A percentile compares a stretch with the other conserved stretches of the same genome.
Conservation (phyloP, 2,329 filamentous ascomycete genomes). For the Aschersonia sp. region DNA sequence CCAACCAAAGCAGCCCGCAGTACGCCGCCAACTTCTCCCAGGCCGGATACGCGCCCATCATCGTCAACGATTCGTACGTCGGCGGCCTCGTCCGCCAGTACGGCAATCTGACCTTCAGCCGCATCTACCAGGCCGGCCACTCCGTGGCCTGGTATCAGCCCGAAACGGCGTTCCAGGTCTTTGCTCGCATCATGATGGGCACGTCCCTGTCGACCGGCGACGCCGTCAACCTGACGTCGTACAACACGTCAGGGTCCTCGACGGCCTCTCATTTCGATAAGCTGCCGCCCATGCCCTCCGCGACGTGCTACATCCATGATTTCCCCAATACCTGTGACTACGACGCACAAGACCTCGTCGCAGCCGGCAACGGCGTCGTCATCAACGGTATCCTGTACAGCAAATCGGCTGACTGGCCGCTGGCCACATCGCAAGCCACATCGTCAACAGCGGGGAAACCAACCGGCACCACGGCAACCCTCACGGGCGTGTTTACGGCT, state of each 20-base stretch:
- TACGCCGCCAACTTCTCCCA: slow-evolving; percentile 42
- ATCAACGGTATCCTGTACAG: slow-evolving; percentile 44
- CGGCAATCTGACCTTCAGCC: slow-evolving; percentile 57
- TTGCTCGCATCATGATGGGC: slow-evolving; percentile 43
- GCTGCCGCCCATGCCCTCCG: slow-evolving; percentile 28
- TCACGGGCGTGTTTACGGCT: slow-evolving; percentile 21
- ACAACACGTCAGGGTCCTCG: slow-evolving; percentile 43
- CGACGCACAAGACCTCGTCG: slow-evolving; percentile 30
- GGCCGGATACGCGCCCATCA: slow-evolving; percentile 60
- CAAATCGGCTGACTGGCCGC: slow-evolving; percentile 25
- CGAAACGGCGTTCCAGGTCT: slow-evolving; percentile 42
- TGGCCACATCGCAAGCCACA: slow-evolving; percentile 13
- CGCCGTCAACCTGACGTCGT: slow-evolving; percentile 33
- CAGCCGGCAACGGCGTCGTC: slow-evolving; percentile 37
- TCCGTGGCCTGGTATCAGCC: slow-evolving; percentile 48
- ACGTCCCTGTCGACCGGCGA: slow-evolving; percentile 41
- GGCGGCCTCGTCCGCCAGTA: slow-evolving; percentile 64
- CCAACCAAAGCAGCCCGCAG: slow-evolving; percentile 27
- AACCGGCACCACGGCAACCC: slow-evolving; percentile 7
- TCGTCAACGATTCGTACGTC: slow-evolving; percentile 52
- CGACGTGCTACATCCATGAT: slow-evolving; percentile 47
- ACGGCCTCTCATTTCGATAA: slow-evolving; percentile 33
- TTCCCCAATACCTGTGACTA: slow-evolving; percentile 35
- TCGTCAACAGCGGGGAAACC: slow-evolving; percentile 8
- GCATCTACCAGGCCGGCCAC: slow-evolving; percentile 53